Evolutionary conservation across 2,329 filamentous ascomycete genomes (phyloP).

Genomic region (Penicillium corylophilum): DNA sequence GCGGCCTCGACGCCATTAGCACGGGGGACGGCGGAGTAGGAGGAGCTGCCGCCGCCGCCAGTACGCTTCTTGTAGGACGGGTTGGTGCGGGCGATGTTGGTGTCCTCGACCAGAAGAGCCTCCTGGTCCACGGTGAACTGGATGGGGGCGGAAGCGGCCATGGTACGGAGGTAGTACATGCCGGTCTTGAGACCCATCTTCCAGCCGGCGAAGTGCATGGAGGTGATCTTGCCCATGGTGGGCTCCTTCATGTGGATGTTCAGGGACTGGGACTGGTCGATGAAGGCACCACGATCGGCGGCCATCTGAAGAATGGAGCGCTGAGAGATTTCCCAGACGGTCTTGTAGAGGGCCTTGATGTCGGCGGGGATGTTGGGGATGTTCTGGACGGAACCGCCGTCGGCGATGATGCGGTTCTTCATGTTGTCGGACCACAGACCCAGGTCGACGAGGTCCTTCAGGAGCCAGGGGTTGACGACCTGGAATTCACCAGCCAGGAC

Average conservation of each 20-base stretch:
- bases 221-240: constrained; percentile 99
- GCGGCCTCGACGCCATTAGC: constrained; percentile 65
- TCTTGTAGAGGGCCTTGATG: constrained; percentile 98
- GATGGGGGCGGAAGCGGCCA: constrained; percentile 93
- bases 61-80: constrained; percentile 67
- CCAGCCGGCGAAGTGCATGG: constrained; percentile 99
- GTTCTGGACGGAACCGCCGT: constrained; percentile 92
- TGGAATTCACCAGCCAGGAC: constrained; percentile 98
- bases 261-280: constrained; percentile 97
- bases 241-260: constrained; percentile 99
- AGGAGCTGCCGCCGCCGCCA: constrained; percentile 57
- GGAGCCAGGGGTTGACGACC: constrained; percentile 97
- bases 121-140: constrained; percentile 99
- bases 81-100: constrained; percentile 65
- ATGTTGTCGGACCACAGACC: constrained; percentile 98
- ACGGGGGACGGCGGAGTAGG: constrained; percentile 62
- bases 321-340: constrained; percentile 98
- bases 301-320: constrained; percentile 96
- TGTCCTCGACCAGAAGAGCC: constrained; percentile 83
- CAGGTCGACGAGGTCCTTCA: constrained; percentile 97
- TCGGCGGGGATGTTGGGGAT: constrained; percentile 95
- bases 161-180: constrained; percentile 99
- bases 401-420: constrained; percentile 99
- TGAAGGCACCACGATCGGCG: constrained; percentile 95
- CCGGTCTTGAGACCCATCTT: constrained; percentile 99